Evolutionary conservation across 805 yeast genomes (phyloP), one percentile per base, ranked within the genome.

Genomic region (Metschnikowia drakensbergensis): DNA sequence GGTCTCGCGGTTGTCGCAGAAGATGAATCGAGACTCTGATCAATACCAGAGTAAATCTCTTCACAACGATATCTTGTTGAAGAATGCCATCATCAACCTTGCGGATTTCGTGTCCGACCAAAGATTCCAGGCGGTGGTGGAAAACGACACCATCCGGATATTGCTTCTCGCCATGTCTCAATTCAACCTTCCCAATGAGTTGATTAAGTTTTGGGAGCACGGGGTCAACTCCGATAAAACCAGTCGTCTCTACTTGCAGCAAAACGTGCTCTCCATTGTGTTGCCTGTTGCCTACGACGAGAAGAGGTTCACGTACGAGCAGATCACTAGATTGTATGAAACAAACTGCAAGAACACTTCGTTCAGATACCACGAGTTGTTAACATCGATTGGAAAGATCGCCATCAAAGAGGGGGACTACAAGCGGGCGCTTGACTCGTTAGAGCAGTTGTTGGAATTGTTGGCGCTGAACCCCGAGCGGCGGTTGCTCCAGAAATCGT

Each of bases 331-430:
- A 27, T 71, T 86, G 54, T 86, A 75, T 61, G 76, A 79, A 54
- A 65, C 72, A 47, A 66, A 68, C 48, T 72, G 73, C 41, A 59
- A 57, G 22, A 62, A 61, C 3, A 53, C 53, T 17, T 62, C 62
- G 32, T 42, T 13, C 37, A 60, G 59, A 11, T 56, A 71, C 33
- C 70, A 69, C 53, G 80, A 80, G 45, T 73, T 88, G 48, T 75
- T 80, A 43, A 80, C 81, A 39, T 86, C 91, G 44, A 82, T 88
- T 80, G 86, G 89, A 48, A 79, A 84, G 62, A 85, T 87, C 25
- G 81, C 89, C 51, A 69, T 88, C 28, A 71, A 76, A 38, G 84
- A 84, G 30, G 81, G 82, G 45, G 84, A 82, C 59, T 80, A 81
- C 50, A 72, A 81, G 37, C 76, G 80, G 57, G 95, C 91, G 4